phyloP scores from a whole-genome alignment of 164 flowering plant species.

The Piper longum region DNA sequence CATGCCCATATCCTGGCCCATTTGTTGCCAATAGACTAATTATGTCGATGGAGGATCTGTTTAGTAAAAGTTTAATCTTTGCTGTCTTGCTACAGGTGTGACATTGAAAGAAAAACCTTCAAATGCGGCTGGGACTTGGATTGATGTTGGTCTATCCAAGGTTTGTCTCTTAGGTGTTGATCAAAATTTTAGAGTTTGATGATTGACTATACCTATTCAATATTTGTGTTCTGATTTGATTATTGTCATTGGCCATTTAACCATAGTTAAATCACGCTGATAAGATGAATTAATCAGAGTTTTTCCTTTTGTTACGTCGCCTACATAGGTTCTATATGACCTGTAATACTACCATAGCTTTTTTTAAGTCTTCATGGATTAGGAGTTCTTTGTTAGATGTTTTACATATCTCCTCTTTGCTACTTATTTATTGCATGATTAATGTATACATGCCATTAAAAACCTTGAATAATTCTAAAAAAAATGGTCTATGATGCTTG shows the following conservation, averaged over 20 bases:
- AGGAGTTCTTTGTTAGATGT: neutral
- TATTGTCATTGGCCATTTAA: neutral
- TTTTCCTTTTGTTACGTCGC: neutral
- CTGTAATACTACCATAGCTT: neutral
- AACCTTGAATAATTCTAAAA: too few relatives aligned
- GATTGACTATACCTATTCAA: too few relatives aligned
- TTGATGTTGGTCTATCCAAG: slow-evolving; percentile 88
- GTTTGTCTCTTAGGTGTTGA: slow-evolving; percentile 19
- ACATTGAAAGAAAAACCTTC: slow-evolving; percentile 45
- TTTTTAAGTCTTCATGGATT: too few relatives aligned
- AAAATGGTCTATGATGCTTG: too few relatives aligned
- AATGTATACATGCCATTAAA: too few relatives aligned
- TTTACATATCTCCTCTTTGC: neutral
- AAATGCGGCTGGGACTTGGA: slow-evolving; percentile 44
- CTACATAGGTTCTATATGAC: neutral
- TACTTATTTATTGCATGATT: neutral
- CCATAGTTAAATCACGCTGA: neutral
- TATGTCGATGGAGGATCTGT: neutral
- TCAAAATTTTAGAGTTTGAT: neutral
- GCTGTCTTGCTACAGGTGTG: slow-evolving; percentile 35
- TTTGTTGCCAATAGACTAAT: too few relatives aligned
- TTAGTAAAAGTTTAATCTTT: neutral
- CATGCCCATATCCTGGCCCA: neutral
- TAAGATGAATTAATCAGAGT: neutral
- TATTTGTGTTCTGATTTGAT: too few relatives aligned